A percentile compares a stretch with the other conserved stretches of the same genome.
These are phyloP conservation scores for Didymella segeticola DNA, from an alignment of 2,329 filamentous ascomycete species.

Conservation along the genomic window DNA sequence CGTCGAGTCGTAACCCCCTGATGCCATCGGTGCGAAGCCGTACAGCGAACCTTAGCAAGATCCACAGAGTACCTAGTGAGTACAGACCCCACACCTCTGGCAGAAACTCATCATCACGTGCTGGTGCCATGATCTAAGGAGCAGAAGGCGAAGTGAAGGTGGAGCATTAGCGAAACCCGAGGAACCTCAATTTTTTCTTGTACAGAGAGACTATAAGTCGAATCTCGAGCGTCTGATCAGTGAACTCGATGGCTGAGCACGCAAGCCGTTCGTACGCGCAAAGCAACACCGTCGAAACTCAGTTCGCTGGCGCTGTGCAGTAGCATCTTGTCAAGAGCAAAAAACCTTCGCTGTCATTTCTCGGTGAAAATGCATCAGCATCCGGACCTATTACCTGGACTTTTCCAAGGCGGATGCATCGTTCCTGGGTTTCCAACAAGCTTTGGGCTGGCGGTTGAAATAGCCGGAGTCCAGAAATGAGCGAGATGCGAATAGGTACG, in stretches of 20 bases:
- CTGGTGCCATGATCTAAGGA: conserved; percentile 11
- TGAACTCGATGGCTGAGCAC: background rate
- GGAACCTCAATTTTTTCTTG: background rate
- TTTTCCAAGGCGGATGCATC: background rate
- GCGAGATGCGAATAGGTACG: background rate
- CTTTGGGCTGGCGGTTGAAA: background rate
- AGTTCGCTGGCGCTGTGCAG: background rate
- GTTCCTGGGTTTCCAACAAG: background rate
- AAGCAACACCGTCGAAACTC: background rate
- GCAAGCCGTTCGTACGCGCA: background rate
- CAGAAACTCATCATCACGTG: conserved; percentile 13
- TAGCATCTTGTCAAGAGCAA: background rate
- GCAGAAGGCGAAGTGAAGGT: too few species aligned
- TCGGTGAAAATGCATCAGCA: background rate
- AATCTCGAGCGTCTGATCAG: background rate
- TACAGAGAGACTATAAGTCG: background rate
- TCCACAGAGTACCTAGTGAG: conserved; percentile 7
- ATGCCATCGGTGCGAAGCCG: conserved; percentile 7
- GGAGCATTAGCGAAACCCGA: too few species aligned
- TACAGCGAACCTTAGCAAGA: conserved; percentile 7
- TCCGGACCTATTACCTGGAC: background rate
- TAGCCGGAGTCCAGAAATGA: background rate
- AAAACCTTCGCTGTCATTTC: background rate
- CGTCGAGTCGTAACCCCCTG: conserved; percentile 4
- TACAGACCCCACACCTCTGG: conserved; percentile 14